Percentiles rank a stretch among this genome's conserved stretches.
Conservation (phyloP, 2,329 filamentous ascomycete species). For the Chalaropsis ovoidea region DNA sequence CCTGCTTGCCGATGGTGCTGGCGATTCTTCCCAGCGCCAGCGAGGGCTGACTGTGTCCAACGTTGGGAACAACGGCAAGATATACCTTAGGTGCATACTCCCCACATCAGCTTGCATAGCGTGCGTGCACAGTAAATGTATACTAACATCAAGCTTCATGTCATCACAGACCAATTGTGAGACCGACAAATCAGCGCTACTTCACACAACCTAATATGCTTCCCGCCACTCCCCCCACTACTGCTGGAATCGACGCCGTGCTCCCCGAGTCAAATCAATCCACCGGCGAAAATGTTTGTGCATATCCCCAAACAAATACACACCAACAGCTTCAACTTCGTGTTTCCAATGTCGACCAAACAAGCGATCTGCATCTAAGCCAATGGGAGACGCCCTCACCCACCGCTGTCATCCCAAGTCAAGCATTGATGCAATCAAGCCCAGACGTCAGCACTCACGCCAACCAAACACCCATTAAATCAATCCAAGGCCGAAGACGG, state of each 20-base stretch:
- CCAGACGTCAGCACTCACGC: background rate
- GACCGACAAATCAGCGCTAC: slow-evolving; percentile 51
- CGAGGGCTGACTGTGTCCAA: slow-evolving; percentile 69
- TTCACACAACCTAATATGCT: slow-evolving; percentile 52
- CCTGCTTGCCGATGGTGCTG: slow-evolving; percentile 44
- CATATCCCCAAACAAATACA: background rate
- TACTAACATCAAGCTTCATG: slow-evolving; percentile 20
- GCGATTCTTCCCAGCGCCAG: slow-evolving; percentile 37
- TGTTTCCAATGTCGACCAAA: slow-evolving; percentile 19
- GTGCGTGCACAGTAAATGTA: background rate
- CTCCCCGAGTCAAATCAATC: slow-evolving; percentile 28
- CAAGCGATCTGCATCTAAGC: slow-evolving; percentile 31
- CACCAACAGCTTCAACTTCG: slow-evolving; percentile 7
- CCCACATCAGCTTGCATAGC: background rate
- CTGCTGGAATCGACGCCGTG: slow-evolving; percentile 45
- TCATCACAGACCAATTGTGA: slow-evolving; percentile 46
- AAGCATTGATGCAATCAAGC: background rate
- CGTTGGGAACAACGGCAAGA: slow-evolving; percentile 71
- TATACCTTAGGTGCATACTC: slow-evolving; percentile 61
- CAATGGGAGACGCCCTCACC: slow-evolving; percentile 25
- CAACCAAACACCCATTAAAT: background rate
- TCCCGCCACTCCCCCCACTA: slow-evolving; percentile 50
- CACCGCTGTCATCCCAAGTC: background rate
- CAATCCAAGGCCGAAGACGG: slow-evolving; percentile 41
- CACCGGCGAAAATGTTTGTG: background rate